Conservation (phyloP, 257 asterid genomes). For the Solanum tarapatanum region DNA sequence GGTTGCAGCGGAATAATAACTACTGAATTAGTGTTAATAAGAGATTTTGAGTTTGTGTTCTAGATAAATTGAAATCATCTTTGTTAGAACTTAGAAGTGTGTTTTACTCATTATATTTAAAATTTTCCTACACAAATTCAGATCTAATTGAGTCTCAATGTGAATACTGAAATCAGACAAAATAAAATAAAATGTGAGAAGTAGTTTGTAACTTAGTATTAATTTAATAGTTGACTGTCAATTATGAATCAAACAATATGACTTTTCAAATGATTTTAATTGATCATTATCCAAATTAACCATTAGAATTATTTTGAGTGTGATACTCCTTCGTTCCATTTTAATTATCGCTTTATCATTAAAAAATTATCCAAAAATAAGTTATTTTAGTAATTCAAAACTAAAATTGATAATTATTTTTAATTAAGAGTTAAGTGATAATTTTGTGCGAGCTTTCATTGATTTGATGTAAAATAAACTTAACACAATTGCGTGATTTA, state of each 20-base stretch:
- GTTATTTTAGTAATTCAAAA: neutral
- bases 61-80: neutral
- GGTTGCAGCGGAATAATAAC: neutral
- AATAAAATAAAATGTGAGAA: neutral
- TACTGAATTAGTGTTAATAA: neutral
- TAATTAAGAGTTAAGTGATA: too few relatives aligned
- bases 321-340: neutral
- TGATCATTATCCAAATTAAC: neutral
- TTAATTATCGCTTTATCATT: neutral
- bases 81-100: neutral
- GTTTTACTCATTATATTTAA: neutral
- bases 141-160: neutral
- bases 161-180: rapidly evolving
- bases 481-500: too few relatives aligned
- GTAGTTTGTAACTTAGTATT: neutral
- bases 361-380: neutral
- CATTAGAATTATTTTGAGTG: neutral
- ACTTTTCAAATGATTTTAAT: neutral
- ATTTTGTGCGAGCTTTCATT: too few relatives aligned
- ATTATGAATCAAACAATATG: neutral
- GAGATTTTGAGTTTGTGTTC: neutral
- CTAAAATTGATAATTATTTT: neutral
- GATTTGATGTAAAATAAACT: too few relatives aligned
- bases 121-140: neutral
- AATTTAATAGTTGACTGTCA: neutral